A percentile compares a stretch with the other conserved stretches of the same genome.
phyloP scores from a whole-genome alignment of 306 rosid species.

The Dryas drummondii region DNA sequence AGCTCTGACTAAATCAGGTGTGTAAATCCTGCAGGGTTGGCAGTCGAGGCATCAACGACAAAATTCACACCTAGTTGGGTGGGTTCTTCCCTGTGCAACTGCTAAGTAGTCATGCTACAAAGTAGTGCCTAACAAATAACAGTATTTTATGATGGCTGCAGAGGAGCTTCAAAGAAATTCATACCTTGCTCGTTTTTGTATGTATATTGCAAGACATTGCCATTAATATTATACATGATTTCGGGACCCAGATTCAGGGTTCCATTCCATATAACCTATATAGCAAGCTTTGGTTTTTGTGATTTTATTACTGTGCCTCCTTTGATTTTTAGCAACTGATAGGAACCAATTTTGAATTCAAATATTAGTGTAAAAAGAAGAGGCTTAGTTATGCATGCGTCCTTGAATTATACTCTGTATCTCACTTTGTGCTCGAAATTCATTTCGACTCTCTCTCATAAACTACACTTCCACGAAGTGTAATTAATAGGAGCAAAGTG shows the following conservation, averaged over 20 bases:
- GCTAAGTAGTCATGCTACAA: slow-evolving; percentile 17
- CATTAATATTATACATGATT: background rate
- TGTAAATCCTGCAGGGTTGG: slow-evolving; percentile 37
- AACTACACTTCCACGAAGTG: too few relatives aligned
- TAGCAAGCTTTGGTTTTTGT: background rate
- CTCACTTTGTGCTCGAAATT: too few relatives aligned
- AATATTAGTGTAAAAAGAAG: too few relatives aligned
- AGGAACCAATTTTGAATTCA: too few relatives aligned
- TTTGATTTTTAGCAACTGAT: background rate
- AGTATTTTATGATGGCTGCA: background rate
- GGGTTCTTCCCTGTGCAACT: slow-evolving; percentile 43
- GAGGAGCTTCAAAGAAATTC: slow-evolving; percentile 13
- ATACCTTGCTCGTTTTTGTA: background rate
- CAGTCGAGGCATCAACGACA: slow-evolving; percentile 30
- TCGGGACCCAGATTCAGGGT: slow-evolving; percentile 13
- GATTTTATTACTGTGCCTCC: background rate
- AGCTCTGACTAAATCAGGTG: slow-evolving; percentile 8
- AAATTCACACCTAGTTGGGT: slow-evolving; percentile 23
- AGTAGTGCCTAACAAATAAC: background rate
- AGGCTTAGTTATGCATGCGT: too few relatives aligned
- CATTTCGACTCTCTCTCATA: too few relatives aligned
- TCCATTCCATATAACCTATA: background rate
- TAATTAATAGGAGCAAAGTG: too few relatives aligned
- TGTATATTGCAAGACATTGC: background rate
- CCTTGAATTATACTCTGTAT: too few relatives aligned